Conservation (phyloP, 495 filamentous ascomycete species). For the Cercophora samala region DNA sequence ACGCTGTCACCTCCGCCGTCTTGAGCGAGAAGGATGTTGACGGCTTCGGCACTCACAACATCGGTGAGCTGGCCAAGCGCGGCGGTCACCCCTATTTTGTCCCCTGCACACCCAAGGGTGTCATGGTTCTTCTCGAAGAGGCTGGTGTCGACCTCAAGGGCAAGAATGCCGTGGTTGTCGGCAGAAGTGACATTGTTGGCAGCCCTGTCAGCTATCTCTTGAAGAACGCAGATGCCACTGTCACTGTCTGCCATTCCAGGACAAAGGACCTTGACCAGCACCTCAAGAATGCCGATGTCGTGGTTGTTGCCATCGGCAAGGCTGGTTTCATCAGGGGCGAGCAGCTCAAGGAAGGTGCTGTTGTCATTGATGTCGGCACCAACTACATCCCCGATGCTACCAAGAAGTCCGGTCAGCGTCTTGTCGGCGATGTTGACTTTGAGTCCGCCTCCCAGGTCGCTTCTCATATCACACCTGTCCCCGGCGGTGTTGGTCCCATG, state of each 20-base stretch:
- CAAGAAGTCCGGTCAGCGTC: slow-evolving; percentile 85
- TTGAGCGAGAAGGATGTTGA: slow-evolving; percentile 95
- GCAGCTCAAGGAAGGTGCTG: slow-evolving; percentile 88
- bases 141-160: slow-evolving; percentile 78
- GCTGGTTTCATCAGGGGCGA: slow-evolving; percentile 87
- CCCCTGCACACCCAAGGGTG: slow-evolving; percentile 94
- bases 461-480: slow-evolving; percentile 94
- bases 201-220: slow-evolving; percentile 93
- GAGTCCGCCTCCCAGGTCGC: slow-evolving; percentile 81
- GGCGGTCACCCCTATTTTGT: slow-evolving; percentile 82
- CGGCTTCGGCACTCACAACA: slow-evolving; percentile 89
- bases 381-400: slow-evolving; percentile 94
- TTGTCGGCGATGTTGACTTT: slow-evolving; percentile 96
- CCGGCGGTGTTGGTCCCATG: slow-evolving; percentile 96
- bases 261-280: slow-evolving; percentile 68
- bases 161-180: slow-evolving; percentile 92
- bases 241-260: slow-evolving; percentile 91
- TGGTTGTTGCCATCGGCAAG: slow-evolving; percentile 89
- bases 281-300: slow-evolving; percentile 80
- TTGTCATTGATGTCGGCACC: slow-evolving; percentile 96
- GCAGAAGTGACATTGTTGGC: slow-evolving; percentile 94
- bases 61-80: slow-evolving; percentile 92
- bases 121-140: slow-evolving; percentile 86
- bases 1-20: slow-evolving; percentile 83
- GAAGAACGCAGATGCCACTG: slow-evolving; percentile 92